Base-by-base conservation (phyloP, 306 rosid genomes). In the Fagus sylvatica region DNA sequence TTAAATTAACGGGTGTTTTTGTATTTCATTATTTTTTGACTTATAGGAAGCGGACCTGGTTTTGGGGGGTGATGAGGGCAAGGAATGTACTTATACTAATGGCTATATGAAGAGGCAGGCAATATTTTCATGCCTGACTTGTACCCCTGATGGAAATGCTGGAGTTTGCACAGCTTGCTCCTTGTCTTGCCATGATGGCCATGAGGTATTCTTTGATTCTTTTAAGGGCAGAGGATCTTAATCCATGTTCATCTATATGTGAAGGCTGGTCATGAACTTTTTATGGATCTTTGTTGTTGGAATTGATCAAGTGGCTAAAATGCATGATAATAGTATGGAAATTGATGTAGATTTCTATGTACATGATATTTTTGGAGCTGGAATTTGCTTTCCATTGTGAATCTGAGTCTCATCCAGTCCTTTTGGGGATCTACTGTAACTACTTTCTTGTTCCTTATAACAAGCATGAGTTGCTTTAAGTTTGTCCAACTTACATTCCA, bases 111-210 rank as follows among this genome's bases (percentile, higher is more conserved):
- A 91, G 86, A 90, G 98, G 82, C 99, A 96, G 78, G 99, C 99
- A 55, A 85, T 96, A 82, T 96, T 96, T 84, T 96, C 99, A 43
- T 96, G 99, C 84, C 87, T 96, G 76, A 96, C 99, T 56, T 96
- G 99, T 80, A 86, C 93, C 75, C 98, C 98, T 4, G 96, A 87
- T 33, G 99, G 99, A 62, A 93, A 93, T 85, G 96, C 97, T 84
- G 99, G 99, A 84, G 98, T 96, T 75, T 96, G 99, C 87, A 91
- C 97, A n/a, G 99, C 99, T 71, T 96, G 99, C 86, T 90, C 97
- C 76, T 85, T 96, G 89, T 90, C 98, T 78, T 96, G 99, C 85
- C 99, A 96, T 69, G 99, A 96, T 76, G 99, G 98, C 71, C 99
- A 96, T 6, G 96, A 96, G 97, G 99, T 96, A 85, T 48, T 73